phyloP scores from a whole-genome alignment of 495 filamentous ascomycete genomes.

The Podospora australis region DNA sequence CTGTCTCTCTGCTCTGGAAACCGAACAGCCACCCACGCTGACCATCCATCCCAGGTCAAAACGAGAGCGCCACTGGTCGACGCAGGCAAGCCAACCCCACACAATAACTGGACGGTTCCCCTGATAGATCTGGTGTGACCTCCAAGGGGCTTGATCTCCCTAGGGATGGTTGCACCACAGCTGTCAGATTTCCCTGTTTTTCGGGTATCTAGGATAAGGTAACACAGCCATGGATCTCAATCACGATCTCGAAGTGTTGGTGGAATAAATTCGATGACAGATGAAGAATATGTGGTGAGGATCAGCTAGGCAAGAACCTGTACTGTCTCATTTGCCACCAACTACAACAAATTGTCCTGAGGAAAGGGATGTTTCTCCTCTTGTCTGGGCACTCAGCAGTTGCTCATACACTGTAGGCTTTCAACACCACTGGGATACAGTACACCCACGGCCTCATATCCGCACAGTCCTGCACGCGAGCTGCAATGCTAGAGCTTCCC shows the following conservation, averaged over 20 bases:
- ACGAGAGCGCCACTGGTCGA: not conserved
- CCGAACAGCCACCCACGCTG: too few species aligned
- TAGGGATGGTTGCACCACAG: not conserved
- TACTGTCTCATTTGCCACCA: not conserved
- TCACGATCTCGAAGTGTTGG: too few species aligned
- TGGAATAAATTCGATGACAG: too few species aligned
- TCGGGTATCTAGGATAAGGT: too few species aligned
- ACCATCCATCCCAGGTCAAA: too few species aligned
- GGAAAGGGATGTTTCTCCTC: constrained; percentile 1
- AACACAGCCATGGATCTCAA: too few species aligned
- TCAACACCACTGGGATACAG: too few species aligned
- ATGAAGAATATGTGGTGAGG: too few species aligned
- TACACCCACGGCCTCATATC: not conserved
- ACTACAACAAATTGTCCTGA: not conserved
- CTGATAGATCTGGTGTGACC: not conserved
- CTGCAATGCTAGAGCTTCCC: constrained; percentile 9
- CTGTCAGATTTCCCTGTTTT: not conserved
- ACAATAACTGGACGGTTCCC: too few species aligned
- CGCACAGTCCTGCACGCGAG: not conserved
- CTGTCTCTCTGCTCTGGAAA: too few species aligned
- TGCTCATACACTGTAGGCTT: not conserved
- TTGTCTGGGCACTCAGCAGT: not conserved
- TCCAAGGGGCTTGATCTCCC: not conserved
- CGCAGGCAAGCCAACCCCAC: not conserved
- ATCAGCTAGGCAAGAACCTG: too few species aligned